Evolutionary conservation across 495 filamentous ascomycete species (phyloP), one percentile per base, ranked within the genome.

Genomic region (Cryomyces antarcticus): DNA sequence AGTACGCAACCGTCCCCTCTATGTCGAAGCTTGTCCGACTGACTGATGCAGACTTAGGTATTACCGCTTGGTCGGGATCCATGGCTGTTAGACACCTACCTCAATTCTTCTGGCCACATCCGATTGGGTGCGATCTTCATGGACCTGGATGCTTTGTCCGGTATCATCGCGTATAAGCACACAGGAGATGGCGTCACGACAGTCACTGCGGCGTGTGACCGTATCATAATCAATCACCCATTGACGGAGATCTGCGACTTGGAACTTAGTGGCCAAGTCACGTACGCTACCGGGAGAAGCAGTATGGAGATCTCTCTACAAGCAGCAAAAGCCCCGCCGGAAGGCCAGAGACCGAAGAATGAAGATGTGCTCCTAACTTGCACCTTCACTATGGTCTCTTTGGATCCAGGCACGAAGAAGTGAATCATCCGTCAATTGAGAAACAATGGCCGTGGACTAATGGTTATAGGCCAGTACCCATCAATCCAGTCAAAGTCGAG

Each of bases 381-480:
- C 59, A 73, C 77, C 7, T 88, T 86, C 53, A 92, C 83, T 1
- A 88, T 92, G 75, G 77, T 82, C 1, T 84, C 82, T 1, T 63
- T 88, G 1, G 71, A 87, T 49, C 80, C 82, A 0, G 60, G 46
- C 9, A 86, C 80, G 1, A 84, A 82, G 59, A 78, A 72, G 62
- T 71, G 67, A 10, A 64, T 24, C 17, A 24, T 24, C 17, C 17
- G 17, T 24, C 17, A 24, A 24, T 24, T 7, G 7, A 41, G 5
- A 31, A 31, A 41, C 17, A 24, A 24, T 24, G 17, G 17, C 17
- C 2, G 17, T 24, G 17, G 7, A 3, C 10, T 39, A 28, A 39
- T 28, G 11, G 10, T 29, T 4, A 5, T 38, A 73, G 68, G 35
- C 70, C 75, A 5, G 69, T 66, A 5, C 46, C 56, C 31, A 68